Evolutionary conservation across 2,329 filamentous ascomycete genomes (phyloP), one percentile per base, ranked within the genome.

Genomic region (Ophiostoma novo-ulmi): DNA sequence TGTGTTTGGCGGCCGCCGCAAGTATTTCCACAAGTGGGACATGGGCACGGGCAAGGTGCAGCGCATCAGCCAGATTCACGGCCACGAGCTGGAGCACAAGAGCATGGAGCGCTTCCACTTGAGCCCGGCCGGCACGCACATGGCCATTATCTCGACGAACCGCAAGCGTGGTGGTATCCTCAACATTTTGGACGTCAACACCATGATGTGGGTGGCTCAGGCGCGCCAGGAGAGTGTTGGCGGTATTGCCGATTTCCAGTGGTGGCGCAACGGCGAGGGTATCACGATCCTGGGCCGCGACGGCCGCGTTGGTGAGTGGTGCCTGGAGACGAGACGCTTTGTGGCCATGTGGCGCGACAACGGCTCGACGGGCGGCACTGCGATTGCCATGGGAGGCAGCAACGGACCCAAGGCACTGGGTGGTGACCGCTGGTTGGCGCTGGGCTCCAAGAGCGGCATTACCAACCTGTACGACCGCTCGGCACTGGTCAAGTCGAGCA

Each of bases 11-110:
- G 94, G 94, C 52, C 90, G 94, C 48, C 88, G 95, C 68, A 89
- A 89, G 73, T 98, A 93, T 82, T 97, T 98, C 80, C 95, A 98
- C 80, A 89, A 91, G 74, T 99, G 95, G 95, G 90, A 98, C 76
- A 85, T 99, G 35, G 84, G 90, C 63, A 89, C 90, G 0, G 95
- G 95, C 63, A 83, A 85, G 14, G 88, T 99, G 67, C 91, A 94
- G 76, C 97, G 97, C 80, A 87, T 97, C 64, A 88, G 87, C 75
- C 85, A 91, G 78, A 82, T 95, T 72, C 87, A 91, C 77, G 88
- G 93, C 67, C 90, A 93, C 75, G 84, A 89, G 74, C 85, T 91
- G 70, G 92, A 97, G 79, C 94, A 97, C 79, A 91, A 89, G 76
- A 91, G 87, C 58, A 97, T 97, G 93, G 95, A 98, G 79, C 85